Evolutionary conservation across 495 filamentous ascomycete genomes (phyloP).

Genomic region (Xylaria venustula): DNA sequence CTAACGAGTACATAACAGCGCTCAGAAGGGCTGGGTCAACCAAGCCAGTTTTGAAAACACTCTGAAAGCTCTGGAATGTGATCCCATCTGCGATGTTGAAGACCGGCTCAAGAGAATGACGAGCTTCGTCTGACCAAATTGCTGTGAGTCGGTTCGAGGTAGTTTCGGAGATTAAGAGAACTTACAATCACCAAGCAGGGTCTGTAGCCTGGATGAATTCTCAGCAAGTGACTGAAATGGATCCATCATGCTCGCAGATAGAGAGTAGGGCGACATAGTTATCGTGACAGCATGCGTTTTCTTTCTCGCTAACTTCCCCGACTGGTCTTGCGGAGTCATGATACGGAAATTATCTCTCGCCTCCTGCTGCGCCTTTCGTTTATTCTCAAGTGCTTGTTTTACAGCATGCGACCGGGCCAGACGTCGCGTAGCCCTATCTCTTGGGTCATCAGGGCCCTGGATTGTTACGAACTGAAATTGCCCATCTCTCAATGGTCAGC

Average conservation of each 20-base stretch:
- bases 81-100: conserved; percentile 37
- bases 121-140: conserved; percentile 14
- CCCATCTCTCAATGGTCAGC: not conserved
- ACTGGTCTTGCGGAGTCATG: not conserved
- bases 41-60: conserved; percentile 30
- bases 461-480: conserved; percentile 33
- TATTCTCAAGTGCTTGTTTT: conserved; percentile 30
- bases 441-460: conserved; percentile 22
- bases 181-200: conserved; percentile 32
- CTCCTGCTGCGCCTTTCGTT: conserved; percentile 32
- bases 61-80: conserved; percentile 34
- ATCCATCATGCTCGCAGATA: conserved; percentile 15
- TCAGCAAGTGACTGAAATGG: conserved; percentile 32
- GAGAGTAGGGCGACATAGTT: not conserved
- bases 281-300: not conserved
- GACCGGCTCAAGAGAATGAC: conserved; percentile 29
- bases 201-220: conserved; percentile 31
- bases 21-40: conserved; percentile 36
- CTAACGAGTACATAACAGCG: conserved; percentile 38
- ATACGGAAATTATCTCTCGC: conserved; percentile 29
- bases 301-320: not conserved
- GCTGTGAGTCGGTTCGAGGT: not conserved
- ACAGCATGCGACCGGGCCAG: conserved; percentile 37
- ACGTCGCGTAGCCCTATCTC: conserved; percentile 14
- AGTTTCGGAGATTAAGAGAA: not conserved